Evolutionary conservation across 768 basidiomycete species (phyloP).

Genomic region (Amanita molliuscula): DNA sequence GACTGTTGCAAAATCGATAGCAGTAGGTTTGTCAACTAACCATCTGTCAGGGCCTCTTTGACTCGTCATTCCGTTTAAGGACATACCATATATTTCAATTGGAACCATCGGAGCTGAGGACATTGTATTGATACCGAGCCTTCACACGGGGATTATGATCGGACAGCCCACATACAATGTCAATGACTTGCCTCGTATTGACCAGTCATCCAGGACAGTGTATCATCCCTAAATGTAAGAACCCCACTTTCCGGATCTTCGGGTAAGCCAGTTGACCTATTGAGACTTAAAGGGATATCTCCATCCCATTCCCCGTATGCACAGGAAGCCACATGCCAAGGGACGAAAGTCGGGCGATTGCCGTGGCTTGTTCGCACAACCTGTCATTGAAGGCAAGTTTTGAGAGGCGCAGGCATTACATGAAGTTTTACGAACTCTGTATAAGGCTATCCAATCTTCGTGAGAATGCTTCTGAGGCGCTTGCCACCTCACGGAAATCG

Average conservation of each 20-base stretch:
- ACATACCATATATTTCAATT: constrained; percentile 80
- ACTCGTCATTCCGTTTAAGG: too few relatives aligned
- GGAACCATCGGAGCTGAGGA: constrained; percentile 80
- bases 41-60: too few relatives aligned
- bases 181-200: too few relatives aligned
- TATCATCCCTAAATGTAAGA: constrained; percentile 67
- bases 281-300: too few relatives aligned
- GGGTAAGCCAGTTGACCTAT: constrained; percentile 26
- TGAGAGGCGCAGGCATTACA: constrained; percentile 4
- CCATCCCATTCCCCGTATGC: constrained; percentile 90
- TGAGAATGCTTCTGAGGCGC: too few relatives aligned
- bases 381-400: constrained; percentile 23
- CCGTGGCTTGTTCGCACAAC: constrained; percentile 73
- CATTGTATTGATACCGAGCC: constrained; percentile 92
- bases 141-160: constrained; percentile 20
- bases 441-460: too few relatives aligned
- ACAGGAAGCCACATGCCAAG: constrained; percentile 91
- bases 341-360: constrained; percentile 80
- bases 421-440: too few relatives aligned
- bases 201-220: too few relatives aligned
- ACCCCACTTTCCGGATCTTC: constrained; percentile 46
- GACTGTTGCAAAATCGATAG: too few relatives aligned
- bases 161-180: too few relatives aligned
- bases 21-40: too few relatives aligned
- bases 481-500: too few relatives aligned